phyloP scores from a whole-genome alignment of 768 basidiomycete species.

The Dictyophora rubrovolvata region DNA sequence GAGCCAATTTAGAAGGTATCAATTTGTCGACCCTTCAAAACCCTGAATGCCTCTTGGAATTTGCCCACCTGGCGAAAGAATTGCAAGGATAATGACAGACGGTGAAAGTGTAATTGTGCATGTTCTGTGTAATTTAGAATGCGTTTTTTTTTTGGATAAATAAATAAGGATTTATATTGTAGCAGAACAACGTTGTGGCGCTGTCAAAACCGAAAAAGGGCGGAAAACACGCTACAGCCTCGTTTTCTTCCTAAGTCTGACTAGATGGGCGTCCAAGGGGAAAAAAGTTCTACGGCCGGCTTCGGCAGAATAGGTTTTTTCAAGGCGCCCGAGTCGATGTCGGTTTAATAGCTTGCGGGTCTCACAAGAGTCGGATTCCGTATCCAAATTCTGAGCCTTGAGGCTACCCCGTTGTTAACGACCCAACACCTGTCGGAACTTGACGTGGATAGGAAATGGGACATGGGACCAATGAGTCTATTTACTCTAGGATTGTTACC shows the following conservation, averaged over 20 bases:
- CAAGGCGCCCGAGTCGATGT: not conserved
- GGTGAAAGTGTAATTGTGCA: slow-evolving; percentile 12
- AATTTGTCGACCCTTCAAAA: slow-evolving; percentile 67
- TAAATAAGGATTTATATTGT: too few species aligned
- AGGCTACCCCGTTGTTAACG: slow-evolving; percentile 7
- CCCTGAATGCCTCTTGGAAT: slow-evolving; percentile 58
- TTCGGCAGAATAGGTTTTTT: not conserved
- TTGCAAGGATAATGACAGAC: slow-evolving; percentile 37
- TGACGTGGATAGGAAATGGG: slow-evolving; percentile 6
- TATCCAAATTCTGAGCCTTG: not conserved
- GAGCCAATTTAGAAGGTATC: slow-evolving; percentile 53
- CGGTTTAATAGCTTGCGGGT: not conserved
- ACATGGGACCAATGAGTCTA: slow-evolving; percentile 8
- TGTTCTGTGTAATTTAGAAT: not conserved
- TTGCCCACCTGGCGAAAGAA: slow-evolving; percentile 40
- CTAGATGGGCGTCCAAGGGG: not conserved
- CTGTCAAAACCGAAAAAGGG: too few species aligned
- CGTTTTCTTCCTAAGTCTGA: not conserved
- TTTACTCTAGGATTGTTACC: slow-evolving; percentile 7
- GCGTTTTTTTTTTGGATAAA: too few species aligned
- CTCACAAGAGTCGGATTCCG: not conserved
- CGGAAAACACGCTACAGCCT: not conserved
- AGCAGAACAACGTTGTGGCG: not conserved
- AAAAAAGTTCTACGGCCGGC: not conserved
- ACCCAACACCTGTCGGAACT: not conserved